Base-by-base conservation (phyloP, 2,329 filamentous ascomycete genomes). In the Apiospora kogelbergensis region DNA sequence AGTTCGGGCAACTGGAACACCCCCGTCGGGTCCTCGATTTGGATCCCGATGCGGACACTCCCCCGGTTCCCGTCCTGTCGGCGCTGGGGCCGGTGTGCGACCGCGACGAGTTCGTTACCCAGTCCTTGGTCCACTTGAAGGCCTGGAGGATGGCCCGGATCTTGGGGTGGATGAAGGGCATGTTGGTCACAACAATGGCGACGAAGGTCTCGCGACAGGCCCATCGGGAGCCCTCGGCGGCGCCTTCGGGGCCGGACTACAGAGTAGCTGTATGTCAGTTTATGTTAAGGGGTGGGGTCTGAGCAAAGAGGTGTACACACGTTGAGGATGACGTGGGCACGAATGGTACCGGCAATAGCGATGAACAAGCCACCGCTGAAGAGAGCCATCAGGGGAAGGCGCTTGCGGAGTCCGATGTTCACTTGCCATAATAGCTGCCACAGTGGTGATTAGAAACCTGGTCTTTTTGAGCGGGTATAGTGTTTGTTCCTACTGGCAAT, bases 331-430 rank as follows among this genome's bases (percentile, higher is more conserved):
- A 83, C 74, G 1, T 82, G 80, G 48, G 81, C 84, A 63, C 84
- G 83, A 24, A 86, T 76, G 67, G 83, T 82, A 1, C 83, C 83
- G 33, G 81, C 81, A 30, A 82, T 80, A 75, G 85, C 85, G 65
- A 85, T 80, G 72, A 86, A 85, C 30, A 84, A 72, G 6, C 82
- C 84, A 24, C 84, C 84, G 67, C 81, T 81, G 74, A 86, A 86
- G 57, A 86, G 78, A 20, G 81, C 66, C 37, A 84, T 76, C 42
- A 86, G 77, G 57, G 81, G 77, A 11, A 82, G 65, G 70, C 86
- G 86, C 37, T 69, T 67, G 13, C 68, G 63, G 67, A 78, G 73
- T n/a, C 76, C 77, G 22, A 86, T 80, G 40, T 82, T 81, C 0
- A 83, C 82, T 72, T 77, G 80, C 77, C 83, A 84, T 7, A 86